phyloP scores from a whole-genome alignment of 2,329 filamentous ascomycete species.

The Colletotrichum chrysophilum region DNA sequence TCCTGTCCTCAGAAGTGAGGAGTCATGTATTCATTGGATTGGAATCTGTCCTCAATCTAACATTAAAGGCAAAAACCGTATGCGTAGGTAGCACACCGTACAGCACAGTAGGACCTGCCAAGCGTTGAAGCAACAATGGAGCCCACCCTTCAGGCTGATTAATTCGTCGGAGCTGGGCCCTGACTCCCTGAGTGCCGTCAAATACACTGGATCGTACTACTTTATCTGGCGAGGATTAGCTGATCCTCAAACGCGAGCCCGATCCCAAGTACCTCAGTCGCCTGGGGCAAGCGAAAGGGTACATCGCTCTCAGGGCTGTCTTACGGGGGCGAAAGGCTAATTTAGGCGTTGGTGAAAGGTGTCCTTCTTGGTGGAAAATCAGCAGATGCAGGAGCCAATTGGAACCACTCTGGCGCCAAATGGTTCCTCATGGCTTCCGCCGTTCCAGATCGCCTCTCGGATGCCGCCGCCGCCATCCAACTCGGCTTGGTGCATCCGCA shows the following conservation, averaged over 20 bases:
- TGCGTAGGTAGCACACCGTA: background rate
- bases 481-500: slow-evolving; percentile 18
- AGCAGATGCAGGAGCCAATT: slow-evolving; percentile 22
- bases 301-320: background rate
- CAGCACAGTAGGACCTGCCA: background rate
- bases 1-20: background rate
- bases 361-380: slow-evolving; percentile 23
- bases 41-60: slow-evolving; percentile 19
- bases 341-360: slow-evolving; percentile 19
- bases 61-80: background rate
- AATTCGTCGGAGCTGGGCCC: background rate
- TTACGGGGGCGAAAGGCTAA: background rate
- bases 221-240: slow-evolving; percentile 20
- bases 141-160: slow-evolving; percentile 1
- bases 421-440: background rate
- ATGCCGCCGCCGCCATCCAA: slow-evolving; percentile 16
- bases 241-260: slow-evolving; percentile 4
- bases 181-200: background rate
- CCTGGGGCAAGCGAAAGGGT: background rate
- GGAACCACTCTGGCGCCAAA: slow-evolving; percentile 14
- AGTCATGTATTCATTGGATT: background rate
- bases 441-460: slow-evolving; percentile 19
- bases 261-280: background rate
- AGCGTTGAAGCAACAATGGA: background rate
- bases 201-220: background rate